phyloP scores from a whole-genome alignment of 176 grass and related monocot genomes.

The Rhynchospora tenuis region DNA sequence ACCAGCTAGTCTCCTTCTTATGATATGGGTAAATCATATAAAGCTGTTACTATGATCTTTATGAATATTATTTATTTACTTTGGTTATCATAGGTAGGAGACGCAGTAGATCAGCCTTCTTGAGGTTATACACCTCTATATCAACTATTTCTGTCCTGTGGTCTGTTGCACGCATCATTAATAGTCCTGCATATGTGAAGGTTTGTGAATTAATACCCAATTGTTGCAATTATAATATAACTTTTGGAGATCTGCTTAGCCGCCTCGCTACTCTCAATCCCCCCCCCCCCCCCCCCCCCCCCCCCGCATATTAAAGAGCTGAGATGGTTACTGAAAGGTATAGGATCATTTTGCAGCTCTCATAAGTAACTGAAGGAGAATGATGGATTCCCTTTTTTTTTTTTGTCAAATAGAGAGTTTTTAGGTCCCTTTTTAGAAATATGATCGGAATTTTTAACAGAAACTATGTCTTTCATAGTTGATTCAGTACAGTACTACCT shows the following conservation, averaged over 20 bases:
- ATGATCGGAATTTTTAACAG: neutral
- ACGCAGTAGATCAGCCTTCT: slow-evolving; percentile 31
- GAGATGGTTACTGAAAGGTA: neutral
- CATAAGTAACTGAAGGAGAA: neutral
- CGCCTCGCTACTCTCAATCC: too few relatives aligned
- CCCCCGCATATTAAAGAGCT: neutral
- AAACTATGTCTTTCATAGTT: neutral
- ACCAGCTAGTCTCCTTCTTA: neutral
- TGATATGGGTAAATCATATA: too few relatives aligned
- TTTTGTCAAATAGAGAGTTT: neutral
- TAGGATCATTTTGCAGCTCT: neutral
- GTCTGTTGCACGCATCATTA: slow-evolving; percentile 53
- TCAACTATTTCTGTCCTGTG: slow-evolving; percentile 70
- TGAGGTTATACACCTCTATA: slow-evolving; percentile 69
- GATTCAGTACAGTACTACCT: neutral
- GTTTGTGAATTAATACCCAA: slow-evolving; percentile 26
- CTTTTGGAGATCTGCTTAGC: neutral
- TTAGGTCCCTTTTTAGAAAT: neutral
- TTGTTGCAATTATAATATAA: neutral
- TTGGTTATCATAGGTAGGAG: slow-evolving; percentile 48
- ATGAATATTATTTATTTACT: neutral
- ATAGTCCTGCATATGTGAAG: slow-evolving; percentile 56
- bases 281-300: neutral
- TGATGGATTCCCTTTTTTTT: neutral
- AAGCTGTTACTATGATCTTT: neutral